These are phyloP conservation scores for Paxillus ammoniavirescens DNA, from an alignment of 768 basidiomycete species.

Conservation along the genomic window DNA sequence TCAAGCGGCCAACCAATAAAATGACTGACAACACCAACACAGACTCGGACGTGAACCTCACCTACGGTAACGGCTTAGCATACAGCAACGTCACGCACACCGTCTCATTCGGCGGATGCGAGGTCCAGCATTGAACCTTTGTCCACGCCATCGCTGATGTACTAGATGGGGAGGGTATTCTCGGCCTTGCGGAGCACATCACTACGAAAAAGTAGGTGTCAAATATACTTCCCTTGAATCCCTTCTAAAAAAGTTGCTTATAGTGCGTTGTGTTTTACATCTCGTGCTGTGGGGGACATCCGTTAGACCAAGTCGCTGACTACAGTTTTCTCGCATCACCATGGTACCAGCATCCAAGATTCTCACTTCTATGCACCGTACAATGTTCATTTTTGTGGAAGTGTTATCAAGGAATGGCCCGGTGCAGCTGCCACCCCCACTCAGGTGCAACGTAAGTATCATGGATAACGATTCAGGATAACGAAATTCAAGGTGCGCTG, in stretches of 20 bases:
- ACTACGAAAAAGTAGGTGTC: conserved; percentile 83
- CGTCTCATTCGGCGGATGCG: conserved; percentile 35
- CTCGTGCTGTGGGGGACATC: too few species aligned
- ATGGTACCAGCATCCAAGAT: too few species aligned
- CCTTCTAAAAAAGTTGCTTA: conserved; percentile 1
- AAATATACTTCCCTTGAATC: not conserved
- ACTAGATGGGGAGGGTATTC: conserved; percentile 20
- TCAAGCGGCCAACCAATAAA: conserved; percentile 15
- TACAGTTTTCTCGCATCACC: too few species aligned
- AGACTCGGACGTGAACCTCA: conserved; percentile 26
- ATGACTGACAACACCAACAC: conserved; percentile 30
- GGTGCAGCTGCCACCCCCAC: too few species aligned
- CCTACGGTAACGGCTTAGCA: conserved; percentile 39
- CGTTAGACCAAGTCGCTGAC: too few species aligned
- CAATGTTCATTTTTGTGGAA: too few species aligned
- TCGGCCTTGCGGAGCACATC: conserved; percentile 59
- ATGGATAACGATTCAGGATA: too few species aligned
- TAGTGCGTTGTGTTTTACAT: not conserved
- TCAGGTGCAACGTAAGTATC: too few species aligned
- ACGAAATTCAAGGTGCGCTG: too few species aligned
- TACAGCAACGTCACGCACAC: conserved; percentile 36
- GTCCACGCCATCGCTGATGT: conserved; percentile 16
- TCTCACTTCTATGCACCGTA: too few species aligned
- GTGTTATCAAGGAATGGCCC: too few species aligned
- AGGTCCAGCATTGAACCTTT: conserved; percentile 27